These are phyloP conservation scores for Camelina hispida DNA, from an alignment of 345 rosid genomes.

Conservation along the genomic window DNA sequence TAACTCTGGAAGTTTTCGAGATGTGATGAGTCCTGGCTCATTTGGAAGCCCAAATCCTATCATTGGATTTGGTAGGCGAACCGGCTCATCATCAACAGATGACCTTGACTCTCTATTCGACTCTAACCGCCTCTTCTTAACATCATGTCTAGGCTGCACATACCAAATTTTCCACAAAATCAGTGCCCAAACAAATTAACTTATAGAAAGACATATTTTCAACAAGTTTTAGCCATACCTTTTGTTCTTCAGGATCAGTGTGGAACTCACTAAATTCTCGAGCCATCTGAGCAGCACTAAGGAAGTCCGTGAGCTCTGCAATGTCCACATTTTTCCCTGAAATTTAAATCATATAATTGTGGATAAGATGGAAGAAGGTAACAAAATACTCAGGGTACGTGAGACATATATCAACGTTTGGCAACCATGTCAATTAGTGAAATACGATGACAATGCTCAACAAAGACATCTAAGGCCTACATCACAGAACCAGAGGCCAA, in stretches of 20 bases:
- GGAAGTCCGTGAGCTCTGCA: conserved; percentile 72
- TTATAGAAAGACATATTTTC: background rate
- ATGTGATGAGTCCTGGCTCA: conserved; percentile 41
- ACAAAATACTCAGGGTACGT: background rate
- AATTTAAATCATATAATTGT: conserved; percentile 23
- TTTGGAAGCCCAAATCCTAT: conserved; percentile 85
- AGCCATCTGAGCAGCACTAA: conserved; percentile 81
- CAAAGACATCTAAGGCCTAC: conserved; percentile 22
- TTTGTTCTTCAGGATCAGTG: conserved; percentile 54
- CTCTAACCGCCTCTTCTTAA: conserved; percentile 60
- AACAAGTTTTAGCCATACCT: conserved; percentile 48
- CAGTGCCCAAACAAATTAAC: background rate
- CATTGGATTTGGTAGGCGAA: conserved; percentile 88
- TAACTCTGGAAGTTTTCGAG: conserved; percentile 63
- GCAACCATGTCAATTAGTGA: conserved; percentile 19
- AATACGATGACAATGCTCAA: conserved; percentile 11
- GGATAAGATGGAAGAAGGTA: background rate
- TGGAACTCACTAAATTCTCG: conserved; percentile 61
- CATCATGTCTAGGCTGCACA: conserved; percentile 50
- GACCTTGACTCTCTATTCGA: conserved; percentile 32
- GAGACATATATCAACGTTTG: conserved; percentile 15
- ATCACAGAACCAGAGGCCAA: conserved; percentile 13
- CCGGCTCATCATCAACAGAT: conserved; percentile 47
- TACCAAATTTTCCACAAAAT: conserved; percentile 9
- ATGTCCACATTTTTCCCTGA: conserved; percentile 67